Evolutionary conservation across 2,329 filamentous ascomycete species (phyloP), one percentile per base, ranked within the genome.

Genomic region (Colletotrichum trifolii): DNA sequence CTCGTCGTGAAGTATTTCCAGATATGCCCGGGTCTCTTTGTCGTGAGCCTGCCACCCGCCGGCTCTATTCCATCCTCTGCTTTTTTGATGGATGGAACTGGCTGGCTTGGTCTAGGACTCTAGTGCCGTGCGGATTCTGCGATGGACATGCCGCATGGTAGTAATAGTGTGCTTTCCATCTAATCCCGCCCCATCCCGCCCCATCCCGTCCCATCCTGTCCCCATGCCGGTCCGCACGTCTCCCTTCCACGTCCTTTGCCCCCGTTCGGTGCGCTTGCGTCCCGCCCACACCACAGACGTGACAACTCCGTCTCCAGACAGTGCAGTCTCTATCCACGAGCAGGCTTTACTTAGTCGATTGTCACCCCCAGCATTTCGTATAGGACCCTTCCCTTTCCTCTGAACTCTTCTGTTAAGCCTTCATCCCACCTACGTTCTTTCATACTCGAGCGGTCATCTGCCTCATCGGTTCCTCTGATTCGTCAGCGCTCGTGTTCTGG

Each of bases 201-300:
- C 36, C 48, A 43, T 45, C 36, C 40, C 49, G 46, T 64, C 43
- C 45, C 42, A 54, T 64, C 35, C 54, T 35, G n/a, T 49, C 35
- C 56, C 35, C 59, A 57, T 47, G 17, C 34, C 38, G 43, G 43
- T 15, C 61, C 46, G 49, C 34, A 54, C 15, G 56, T 49, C 49
- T 48, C 57, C 40, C 49, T 50, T 52, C 48, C 55, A 62, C 42
- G 56, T 45, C 49, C 54, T 45, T 42, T 39, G 40, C 53, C 43
- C 43, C n/a, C 43, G 15, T 46, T 17, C 25, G 25, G 25, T 10
- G 47, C 48, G 47, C 47, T 48, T 52, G 58, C 42, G 63, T 46
- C 42, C 63, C 53, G 58, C 63, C 59, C 63, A 66, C 58, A 61
- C 62, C 62, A 57, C 46, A 25, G 57, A 56, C 17, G 52, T 55